Conservation (phyloP, 1,139 yeast species). For the Geotrichum citri-aurantii region DNA sequence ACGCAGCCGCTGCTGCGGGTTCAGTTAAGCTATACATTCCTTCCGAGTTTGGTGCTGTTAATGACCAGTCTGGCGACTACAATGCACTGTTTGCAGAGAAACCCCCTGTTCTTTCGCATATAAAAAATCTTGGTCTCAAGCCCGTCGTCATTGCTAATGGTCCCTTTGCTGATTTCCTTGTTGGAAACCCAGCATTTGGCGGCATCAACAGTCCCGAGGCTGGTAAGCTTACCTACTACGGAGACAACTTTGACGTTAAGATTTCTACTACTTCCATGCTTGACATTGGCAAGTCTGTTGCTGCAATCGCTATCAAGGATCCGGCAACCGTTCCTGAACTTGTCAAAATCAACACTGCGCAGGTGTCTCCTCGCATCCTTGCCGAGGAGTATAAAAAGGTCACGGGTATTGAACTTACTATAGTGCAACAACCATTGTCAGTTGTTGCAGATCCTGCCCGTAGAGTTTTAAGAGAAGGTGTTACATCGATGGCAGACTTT, state of each 20-base stretch:
- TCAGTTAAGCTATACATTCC: conserved; percentile 52
- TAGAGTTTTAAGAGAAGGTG: background rate
- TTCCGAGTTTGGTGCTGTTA: conserved; percentile 55
- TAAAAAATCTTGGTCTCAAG: conserved; percentile 47
- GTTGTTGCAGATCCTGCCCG: conserved; percentile 1
- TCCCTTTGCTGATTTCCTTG: conserved; percentile 40
- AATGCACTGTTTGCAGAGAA: conserved; percentile 41
- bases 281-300: conserved; percentile 9
- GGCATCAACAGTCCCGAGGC: conserved; percentile 32
- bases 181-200: conserved; percentile 27
- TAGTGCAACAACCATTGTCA: background rate
- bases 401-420: background rate
- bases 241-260: conserved; percentile 1
- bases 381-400: background rate
- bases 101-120: conserved; percentile 38
- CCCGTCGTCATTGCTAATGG: conserved; percentile 46
- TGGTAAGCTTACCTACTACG: conserved; percentile 7
- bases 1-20: conserved; percentile 38
- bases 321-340: conserved; percentile 1
- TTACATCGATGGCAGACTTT: background rate
- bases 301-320: background rate
- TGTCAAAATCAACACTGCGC: background rate
- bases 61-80: conserved; percentile 30
- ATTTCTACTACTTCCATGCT: conserved; percentile 2
- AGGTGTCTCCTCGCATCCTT: background rate